phyloP scores from a whole-genome alignment of 352 stramenopile genomes.

The Phytophthora quininea region DNA sequence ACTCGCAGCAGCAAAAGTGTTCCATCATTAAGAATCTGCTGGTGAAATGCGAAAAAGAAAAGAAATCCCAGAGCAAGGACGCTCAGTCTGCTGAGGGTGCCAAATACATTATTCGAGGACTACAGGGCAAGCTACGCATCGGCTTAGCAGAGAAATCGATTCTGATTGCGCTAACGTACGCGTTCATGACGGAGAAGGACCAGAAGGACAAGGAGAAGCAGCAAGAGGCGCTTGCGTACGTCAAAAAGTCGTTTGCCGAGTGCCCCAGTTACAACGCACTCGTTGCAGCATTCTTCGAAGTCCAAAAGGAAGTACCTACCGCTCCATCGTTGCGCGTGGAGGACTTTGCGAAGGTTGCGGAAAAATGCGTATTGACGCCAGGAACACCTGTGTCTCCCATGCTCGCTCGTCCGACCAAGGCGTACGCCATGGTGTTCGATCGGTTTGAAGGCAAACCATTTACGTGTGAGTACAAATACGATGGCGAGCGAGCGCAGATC shows the following conservation, averaged over 20 bases:
- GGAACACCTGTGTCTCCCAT: slow-evolving; percentile 99
- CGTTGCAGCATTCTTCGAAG: slow-evolving; percentile 86
- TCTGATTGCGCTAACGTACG: slow-evolving; percentile 96
- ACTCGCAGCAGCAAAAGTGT: slow-evolving; percentile 97
- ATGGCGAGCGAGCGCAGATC: slow-evolving; percentile 97
- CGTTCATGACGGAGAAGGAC: slow-evolving; percentile 91
- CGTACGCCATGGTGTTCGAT: slow-evolving; percentile 96
- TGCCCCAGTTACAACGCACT: slow-evolving; percentile 96
- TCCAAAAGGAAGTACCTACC: slow-evolving; percentile 48
- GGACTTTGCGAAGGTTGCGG: slow-evolving; percentile 64
- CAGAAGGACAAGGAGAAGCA: slow-evolving; percentile 85
- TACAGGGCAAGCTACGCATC: slow-evolving; percentile 99
- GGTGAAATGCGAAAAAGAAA: slow-evolving; percentile 90
- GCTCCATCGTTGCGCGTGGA: slow-evolving; percentile 53
- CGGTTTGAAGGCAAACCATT: slow-evolving; percentile 95
- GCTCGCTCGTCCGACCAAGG: slow-evolving; percentile 98
- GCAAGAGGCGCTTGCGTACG: slow-evolving; percentile 88
- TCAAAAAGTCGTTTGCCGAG: slow-evolving; percentile 99
- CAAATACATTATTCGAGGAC: slow-evolving; percentile 98
- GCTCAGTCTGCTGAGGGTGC: slow-evolving; percentile 82
- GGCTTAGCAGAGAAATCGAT: slow-evolving; percentile 98
- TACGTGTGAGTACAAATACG: slow-evolving; percentile 99
- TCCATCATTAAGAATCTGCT: slow-evolving; percentile 97
- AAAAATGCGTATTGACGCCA: slow-evolving; percentile 91
- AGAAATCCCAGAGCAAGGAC: slow-evolving; percentile 54